Evolutionary conservation across 495 filamentous ascomycete genomes (phyloP).

Genomic region (Ascobolus immersus): DNA sequence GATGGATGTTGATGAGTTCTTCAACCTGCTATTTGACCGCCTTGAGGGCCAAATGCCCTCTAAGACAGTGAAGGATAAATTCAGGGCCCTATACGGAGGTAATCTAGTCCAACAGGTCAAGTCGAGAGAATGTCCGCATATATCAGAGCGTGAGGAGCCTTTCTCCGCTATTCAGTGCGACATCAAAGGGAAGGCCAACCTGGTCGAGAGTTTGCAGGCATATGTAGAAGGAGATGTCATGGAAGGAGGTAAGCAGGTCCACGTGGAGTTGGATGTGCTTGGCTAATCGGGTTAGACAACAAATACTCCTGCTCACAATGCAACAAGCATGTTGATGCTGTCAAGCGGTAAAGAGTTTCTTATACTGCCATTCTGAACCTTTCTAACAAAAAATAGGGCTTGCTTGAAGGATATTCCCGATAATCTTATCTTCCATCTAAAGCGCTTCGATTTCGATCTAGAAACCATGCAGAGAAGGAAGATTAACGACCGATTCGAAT

Average conservation of each 20-base stretch:
- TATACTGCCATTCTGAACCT: neutral
- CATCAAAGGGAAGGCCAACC: slow-evolving; percentile 67
- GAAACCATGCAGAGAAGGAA: slow-evolving; percentile 63
- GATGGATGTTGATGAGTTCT: slow-evolving; percentile 98
- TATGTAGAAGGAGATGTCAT: slow-evolving; percentile 92
- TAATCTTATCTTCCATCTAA: slow-evolving; percentile 85
- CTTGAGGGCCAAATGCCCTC: slow-evolving; percentile 63
- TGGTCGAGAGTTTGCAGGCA: slow-evolving; percentile 71
- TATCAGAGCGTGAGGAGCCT: slow-evolving; percentile 68
- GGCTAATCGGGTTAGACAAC: slow-evolving; percentile 35
- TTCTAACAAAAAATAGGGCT: slow-evolving; percentile 25
- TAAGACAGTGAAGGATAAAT: slow-evolving; percentile 39
- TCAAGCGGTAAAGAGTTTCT: slow-evolving; percentile 38
- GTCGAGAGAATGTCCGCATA: slow-evolving; percentile 79
- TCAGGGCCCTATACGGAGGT: slow-evolving; percentile 72
- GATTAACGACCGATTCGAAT: slow-evolving; percentile 85
- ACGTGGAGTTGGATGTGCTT: slow-evolving; percentile 4
- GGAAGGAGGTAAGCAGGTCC: slow-evolving; percentile 45
- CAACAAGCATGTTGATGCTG: slow-evolving; percentile 72
- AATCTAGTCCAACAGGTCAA: slow-evolving; percentile 85
- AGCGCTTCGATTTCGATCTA: slow-evolving; percentile 89
- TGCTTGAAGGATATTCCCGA: slow-evolving; percentile 86
- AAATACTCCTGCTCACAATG: slow-evolving; percentile 93
- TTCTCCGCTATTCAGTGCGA: slow-evolving; percentile 95
- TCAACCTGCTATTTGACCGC: slow-evolving; percentile 72